Conservation (phyloP, 2,329 filamentous ascomycete species). For the Biscogniauxia sp. region DNA sequence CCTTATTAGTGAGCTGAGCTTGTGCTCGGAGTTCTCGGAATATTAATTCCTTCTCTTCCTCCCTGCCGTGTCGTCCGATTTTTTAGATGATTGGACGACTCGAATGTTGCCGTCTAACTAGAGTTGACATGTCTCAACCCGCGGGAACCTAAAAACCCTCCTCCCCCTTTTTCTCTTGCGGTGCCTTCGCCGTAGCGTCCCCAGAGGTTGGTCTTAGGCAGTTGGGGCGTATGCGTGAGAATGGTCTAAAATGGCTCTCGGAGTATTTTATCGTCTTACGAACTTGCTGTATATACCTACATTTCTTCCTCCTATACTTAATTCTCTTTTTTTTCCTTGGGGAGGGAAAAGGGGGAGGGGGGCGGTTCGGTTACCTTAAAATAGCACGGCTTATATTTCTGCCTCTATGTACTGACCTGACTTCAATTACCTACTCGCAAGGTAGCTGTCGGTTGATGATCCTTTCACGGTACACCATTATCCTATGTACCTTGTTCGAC, state of each 20-base stretch:
- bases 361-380: too few relatives aligned
- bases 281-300: too few relatives aligned
- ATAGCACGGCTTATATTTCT: background rate
- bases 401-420: background rate
- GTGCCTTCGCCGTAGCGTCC: background rate
- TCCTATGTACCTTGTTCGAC: background rate
- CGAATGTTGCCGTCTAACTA: background rate
- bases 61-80: background rate
- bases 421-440: background rate
- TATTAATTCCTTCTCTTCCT: background rate
- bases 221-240: background rate
- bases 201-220: background rate
- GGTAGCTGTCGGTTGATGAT: background rate
- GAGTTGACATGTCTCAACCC: background rate
- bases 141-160: background rate
- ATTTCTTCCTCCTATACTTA: background rate
- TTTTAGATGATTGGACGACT: background rate
- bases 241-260: background rate
- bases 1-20: background rate
- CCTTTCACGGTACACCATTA: background rate
- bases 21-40: background rate
- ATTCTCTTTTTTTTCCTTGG: background rate
- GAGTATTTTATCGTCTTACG: background rate
- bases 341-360: too few relatives aligned
- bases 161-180: background rate